Percentiles rank a stretch among this genome's conserved stretches.
Conservation (phyloP, 2,329 filamentous ascomycete species). For the Ophiostoma pallidulum region DNA sequence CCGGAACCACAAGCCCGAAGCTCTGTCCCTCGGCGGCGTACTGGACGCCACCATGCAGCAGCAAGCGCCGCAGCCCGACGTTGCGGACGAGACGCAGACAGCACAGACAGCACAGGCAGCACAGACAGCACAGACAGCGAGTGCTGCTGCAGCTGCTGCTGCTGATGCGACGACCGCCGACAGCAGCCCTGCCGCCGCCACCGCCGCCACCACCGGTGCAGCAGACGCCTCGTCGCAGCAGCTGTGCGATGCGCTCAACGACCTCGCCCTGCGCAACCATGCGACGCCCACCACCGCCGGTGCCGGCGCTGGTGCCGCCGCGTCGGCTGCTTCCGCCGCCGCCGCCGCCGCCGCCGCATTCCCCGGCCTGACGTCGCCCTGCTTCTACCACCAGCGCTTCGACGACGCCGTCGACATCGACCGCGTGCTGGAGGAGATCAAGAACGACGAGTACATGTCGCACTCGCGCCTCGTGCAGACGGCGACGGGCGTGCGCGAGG, state of each 20-base stretch:
- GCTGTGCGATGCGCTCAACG: conserved; percentile 52
- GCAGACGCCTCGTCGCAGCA: conserved; percentile 43
- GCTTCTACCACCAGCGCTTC: conserved; percentile 96
- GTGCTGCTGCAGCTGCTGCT: background rate
- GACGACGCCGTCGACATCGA: conserved; percentile 93
- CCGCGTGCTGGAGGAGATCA: conserved; percentile 89
- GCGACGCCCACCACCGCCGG: conserved; percentile 30
- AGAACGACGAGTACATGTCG: conserved; percentile 78
- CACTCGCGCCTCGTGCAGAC: conserved; percentile 93
- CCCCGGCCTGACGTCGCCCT: conserved; percentile 75
- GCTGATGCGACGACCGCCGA: background rate
- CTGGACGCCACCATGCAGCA: conserved; percentile 35
- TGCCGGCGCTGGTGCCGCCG: background rate
- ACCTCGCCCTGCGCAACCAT: conserved; percentile 34
- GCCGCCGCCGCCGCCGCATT: conserved; percentile 32
- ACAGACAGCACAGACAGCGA: too few species aligned
- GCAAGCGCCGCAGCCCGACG: background rate
- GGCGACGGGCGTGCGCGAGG: conserved; percentile 86
- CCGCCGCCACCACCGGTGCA: background rate
- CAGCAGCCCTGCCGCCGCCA: background rate
- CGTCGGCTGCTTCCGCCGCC: background rate
- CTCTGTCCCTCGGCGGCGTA: conserved; percentile 53
- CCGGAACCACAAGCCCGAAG: conserved; percentile 51
- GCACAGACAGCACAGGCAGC: too few species aligned
- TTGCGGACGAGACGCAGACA: too few species aligned